phyloP scores from a whole-genome alignment of 306 rosid species.

The Lupinus albus region DNA sequence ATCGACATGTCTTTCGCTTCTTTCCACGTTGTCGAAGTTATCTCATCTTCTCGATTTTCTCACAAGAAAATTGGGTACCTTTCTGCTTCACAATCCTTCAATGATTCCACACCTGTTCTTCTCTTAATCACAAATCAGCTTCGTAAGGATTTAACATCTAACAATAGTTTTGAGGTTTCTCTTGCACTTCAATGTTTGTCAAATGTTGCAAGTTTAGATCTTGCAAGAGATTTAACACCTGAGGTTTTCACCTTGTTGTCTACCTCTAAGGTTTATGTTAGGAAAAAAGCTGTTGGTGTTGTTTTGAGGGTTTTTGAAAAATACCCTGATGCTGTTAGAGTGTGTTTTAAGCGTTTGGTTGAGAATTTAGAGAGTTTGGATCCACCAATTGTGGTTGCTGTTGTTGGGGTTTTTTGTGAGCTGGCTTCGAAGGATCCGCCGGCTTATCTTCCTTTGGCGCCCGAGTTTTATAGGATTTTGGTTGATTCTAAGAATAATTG shows the following conservation, averaged over 20 bases:
- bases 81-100: constrained; percentile 79
- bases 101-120: constrained; percentile 68
- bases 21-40: constrained; percentile 90
- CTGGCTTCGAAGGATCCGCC: constrained; percentile 66
- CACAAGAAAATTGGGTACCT: constrained; percentile 81
- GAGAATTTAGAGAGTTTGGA: constrained; percentile 80
- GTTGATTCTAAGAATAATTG: constrained; percentile 84
- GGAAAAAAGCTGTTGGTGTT: constrained; percentile 77
- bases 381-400: constrained; percentile 60
- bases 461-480: constrained; percentile 76
- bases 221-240: constrained; percentile 82
- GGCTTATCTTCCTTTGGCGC: constrained; percentile 86
- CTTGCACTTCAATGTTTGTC: constrained; percentile 80
- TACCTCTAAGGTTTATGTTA: constrained; percentile 57
- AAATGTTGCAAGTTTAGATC: constrained; percentile 70
- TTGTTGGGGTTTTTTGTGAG: constrained; percentile 87
- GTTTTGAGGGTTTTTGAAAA: constrained; percentile 72
- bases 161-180: constrained; percentile 66
- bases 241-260: constrained; percentile 72
- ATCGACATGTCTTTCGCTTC: constrained; percentile 89
- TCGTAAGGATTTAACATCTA: constrained; percentile 66
- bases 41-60: constrained; percentile 74
- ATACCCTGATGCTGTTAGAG: constrained; percentile 82
- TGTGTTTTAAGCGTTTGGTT: constrained; percentile 87
- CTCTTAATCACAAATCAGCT: constrained; percentile 94